Conservation (phyloP, 352 stramenopile species). For the Pythium grandisporangium region DNA sequence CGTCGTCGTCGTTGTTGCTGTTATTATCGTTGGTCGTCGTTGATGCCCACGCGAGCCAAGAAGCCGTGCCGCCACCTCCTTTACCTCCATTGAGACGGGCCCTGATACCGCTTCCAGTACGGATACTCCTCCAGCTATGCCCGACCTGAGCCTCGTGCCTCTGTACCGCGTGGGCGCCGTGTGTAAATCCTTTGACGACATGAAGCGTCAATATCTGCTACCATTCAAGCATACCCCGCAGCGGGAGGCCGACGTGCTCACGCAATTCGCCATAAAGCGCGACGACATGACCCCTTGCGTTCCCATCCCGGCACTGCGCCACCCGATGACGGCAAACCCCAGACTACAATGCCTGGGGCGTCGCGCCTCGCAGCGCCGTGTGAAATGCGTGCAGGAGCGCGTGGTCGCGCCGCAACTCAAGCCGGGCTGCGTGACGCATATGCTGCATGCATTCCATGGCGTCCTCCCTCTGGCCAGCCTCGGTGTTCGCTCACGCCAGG, state of each 20-base stretch:
- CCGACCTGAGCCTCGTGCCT: no score
- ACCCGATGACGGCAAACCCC: conserved; percentile 6
- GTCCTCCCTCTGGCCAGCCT: conserved; percentile 32
- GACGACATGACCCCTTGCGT: conserved; percentile 14
- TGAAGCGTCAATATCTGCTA: conserved; percentile 59
- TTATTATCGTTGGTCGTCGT: no score
- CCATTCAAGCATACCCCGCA: conserved; percentile 43
- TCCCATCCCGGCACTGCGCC: conserved; percentile 15
- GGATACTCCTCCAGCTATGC: no score
- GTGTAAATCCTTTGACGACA: conserved; percentile 59
- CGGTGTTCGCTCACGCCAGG: conserved; percentile 19
- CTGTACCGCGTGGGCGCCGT: conserved; percentile 45
- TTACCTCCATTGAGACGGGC: no score
- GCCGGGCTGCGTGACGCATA: conserved; percentile 19
- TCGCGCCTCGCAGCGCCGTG: conserved; percentile 24
- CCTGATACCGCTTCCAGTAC: no score
- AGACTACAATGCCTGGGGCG: conserved; percentile 18
- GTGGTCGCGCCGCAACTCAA: conserved; percentile 15
- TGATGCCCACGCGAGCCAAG: no score
- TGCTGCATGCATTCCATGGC: conserved; percentile 38
- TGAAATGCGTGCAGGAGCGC: conserved; percentile 40
- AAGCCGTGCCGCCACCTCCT: no score
- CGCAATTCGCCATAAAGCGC: conserved; percentile 31
- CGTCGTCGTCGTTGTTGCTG: no score
- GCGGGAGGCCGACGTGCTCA: conserved; percentile 31